phyloP scores from a whole-genome alignment of 2,329 filamentous ascomycete species.

The Ophiognomonia clavigignenti-juglandacearum region DNA sequence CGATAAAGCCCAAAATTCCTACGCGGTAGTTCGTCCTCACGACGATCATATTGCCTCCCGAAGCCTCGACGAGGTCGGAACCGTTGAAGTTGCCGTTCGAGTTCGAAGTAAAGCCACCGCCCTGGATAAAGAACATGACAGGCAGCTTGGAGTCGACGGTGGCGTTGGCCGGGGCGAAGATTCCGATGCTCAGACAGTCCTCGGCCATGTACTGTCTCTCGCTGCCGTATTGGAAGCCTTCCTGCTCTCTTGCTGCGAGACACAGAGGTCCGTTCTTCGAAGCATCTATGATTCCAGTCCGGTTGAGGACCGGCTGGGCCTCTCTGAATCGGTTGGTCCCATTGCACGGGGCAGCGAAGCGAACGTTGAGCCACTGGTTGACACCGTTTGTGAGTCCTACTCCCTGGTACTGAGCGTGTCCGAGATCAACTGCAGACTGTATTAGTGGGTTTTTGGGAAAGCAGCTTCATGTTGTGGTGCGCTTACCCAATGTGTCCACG shows the following conservation, averaged over 20 bases:
- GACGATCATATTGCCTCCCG: slow-evolving; percentile 6
- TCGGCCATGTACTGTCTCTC: slow-evolving; percentile 7
- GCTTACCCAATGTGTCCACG: neutral
- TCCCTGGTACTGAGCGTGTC: slow-evolving; percentile 3
- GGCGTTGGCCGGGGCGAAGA: slow-evolving; percentile 6
- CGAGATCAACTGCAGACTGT: slow-evolving; percentile 2
- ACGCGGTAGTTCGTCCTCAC: slow-evolving; percentile 8
- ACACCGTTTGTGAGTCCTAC: neutral
- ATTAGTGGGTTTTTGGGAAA: neutral
- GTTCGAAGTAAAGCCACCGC: slow-evolving; percentile 6
- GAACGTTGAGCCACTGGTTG: slow-evolving; percentile 6
- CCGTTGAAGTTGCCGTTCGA: slow-evolving; percentile 11
- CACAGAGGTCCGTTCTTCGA: slow-evolving; percentile 1
- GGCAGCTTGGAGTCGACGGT: slow-evolving; percentile 3
- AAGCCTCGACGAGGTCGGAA: slow-evolving; percentile 4
- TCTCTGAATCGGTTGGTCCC: slow-evolving; percentile 3
- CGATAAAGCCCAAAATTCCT: slow-evolving; percentile 8
- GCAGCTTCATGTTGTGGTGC: neutral
- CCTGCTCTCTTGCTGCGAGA: slow-evolving; percentile 5
- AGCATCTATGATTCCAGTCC: slow-evolving; percentile 2
- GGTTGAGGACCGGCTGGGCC: slow-evolving; percentile 1
- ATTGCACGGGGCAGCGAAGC: slow-evolving; percentile 6
- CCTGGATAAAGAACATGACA: slow-evolving; percentile 5
- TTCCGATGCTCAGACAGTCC: slow-evolving; percentile 3
- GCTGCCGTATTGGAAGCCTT: slow-evolving; percentile 4